These are phyloP conservation scores for Parastagonospora nodorum DNA, from an alignment of 2,329 filamentous ascomycete species.

Conservation along the genomic window DNA sequence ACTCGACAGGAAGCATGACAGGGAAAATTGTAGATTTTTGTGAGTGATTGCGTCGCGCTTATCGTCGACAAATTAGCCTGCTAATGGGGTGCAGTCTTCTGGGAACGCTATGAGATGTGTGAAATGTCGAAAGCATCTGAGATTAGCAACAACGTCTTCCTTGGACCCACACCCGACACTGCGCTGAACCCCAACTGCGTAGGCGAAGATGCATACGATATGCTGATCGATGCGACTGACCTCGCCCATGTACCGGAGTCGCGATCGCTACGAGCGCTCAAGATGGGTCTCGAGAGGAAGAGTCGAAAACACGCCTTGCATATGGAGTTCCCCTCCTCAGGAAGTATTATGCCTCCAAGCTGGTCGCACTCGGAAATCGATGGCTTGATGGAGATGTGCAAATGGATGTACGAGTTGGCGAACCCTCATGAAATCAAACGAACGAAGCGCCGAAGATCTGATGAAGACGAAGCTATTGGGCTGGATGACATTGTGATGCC, in stretches of 20 bases:
- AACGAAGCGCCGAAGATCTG: conserved; percentile 52
- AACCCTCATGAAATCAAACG: conserved; percentile 60
- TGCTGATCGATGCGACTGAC: conserved; percentile 89
- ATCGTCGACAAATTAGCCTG: neutral
- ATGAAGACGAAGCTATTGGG: conserved; percentile 60
- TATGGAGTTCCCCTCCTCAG: conserved; percentile 89
- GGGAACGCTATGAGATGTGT: conserved; percentile 91
- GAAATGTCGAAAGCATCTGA: conserved; percentile 88
- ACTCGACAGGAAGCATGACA: conserved; percentile 72
- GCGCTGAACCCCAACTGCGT: conserved; percentile 50
- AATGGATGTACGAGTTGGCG: conserved; percentile 85
- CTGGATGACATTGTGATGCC: conserved; percentile 53
- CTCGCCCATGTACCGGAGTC: conserved; percentile 76
- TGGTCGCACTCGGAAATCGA: conserved; percentile 85
- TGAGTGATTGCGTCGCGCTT: conserved; percentile 41
- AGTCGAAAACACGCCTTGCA: conserved; percentile 55
- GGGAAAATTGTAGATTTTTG: conserved; percentile 84
- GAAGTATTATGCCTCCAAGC: conserved; percentile 84
- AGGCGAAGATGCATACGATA: conserved; percentile 69
- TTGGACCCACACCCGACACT: conserved; percentile 83
- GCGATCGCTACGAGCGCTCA: conserved; percentile 67
- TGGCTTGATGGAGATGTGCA: conserved; percentile 81
- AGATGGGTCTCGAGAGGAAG: conserved; percentile 56
- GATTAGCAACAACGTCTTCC: conserved; percentile 86
- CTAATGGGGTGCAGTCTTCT: conserved; percentile 61